Evolutionary conservation across 768 basidiomycete genomes (phyloP), one percentile per base, ranked within the genome.

Genomic region (Pisolithus orientalis): DNA sequence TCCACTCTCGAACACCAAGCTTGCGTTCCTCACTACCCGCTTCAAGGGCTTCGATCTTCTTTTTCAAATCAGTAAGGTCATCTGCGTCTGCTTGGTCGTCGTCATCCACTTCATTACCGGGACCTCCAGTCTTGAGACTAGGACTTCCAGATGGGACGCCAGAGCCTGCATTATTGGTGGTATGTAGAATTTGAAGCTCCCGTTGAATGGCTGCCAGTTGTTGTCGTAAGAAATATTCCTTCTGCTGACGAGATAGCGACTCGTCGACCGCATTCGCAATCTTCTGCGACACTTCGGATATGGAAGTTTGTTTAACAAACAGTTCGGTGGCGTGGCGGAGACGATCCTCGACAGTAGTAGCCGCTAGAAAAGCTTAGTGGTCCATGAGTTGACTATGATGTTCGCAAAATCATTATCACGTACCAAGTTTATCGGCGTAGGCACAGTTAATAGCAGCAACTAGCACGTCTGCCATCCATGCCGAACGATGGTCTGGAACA

Each of bases 171-270:
- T 62, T 47, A 44, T 5, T 5, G 34, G 63, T 53, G 53, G 51
- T 73, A 62, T 71, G 74, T 68, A 88, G 72, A 38, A 76, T 72
- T 47, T 82, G 76, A 28, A 93, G 75, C 65, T 94, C 83, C 39
- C 85, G 80, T 51, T 88, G 83, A 46, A 90, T 90, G 17, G 86
- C 87, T 2, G 85, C 80, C 13, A 89, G 80, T 59, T 91, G 90
- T 58, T 91, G 90, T 24, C 87, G 82, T 3, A 92, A 76, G 72
- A 90, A 91, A 61, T 85, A 86, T 54, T 90, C 90, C 61, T 91
- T 91, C 68, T 92, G 90, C 59, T 91, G 90, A 52, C 87, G 90
- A 25, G 86, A 87, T n/a, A 91, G 76, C 4, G 83, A 83, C 63
- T 92, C 89, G 56, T 89, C 87, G 10, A 92, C 85, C 21, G 86